Conservation (phyloP, 441 rosid species). For the Macaranga tanarius region DNA sequence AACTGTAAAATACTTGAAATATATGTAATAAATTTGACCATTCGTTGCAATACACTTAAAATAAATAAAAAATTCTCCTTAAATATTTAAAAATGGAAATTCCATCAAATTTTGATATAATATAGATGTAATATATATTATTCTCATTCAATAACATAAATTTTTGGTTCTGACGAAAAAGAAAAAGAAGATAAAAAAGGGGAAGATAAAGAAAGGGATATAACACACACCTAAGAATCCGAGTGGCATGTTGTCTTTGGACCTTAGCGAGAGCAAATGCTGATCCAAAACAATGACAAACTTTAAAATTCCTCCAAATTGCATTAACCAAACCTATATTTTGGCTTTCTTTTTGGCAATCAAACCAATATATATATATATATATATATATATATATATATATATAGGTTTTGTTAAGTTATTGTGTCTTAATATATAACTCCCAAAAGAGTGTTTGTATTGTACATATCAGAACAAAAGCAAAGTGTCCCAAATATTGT, state of each 20-base stretch:
- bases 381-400: too few relatives aligned
- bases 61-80: too few relatives aligned
- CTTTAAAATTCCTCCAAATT: neutral
- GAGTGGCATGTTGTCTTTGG: constrained; percentile 16
- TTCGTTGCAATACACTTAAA: too few relatives aligned
- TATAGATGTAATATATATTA: too few relatives aligned
- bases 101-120: too few relatives aligned
- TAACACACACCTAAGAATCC: constrained; percentile 15
- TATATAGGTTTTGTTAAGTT: constrained; percentile 1
- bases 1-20: too few relatives aligned
- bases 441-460: too few relatives aligned
- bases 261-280: constrained; percentile 1
- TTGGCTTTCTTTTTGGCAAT: neutral
- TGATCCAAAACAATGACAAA: neutral
- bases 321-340: neutral
- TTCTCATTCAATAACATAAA: too few relatives aligned
- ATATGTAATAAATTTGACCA: too few relatives aligned
- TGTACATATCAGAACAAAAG: neutral
- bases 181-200: neutral
- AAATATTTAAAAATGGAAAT: too few relatives aligned
- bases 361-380: neutral
- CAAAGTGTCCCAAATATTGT: constrained; percentile 6
- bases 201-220: neutral
- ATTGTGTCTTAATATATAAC: neutral
- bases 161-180: neutral